A percentile compares a stretch with the other conserved stretches of the same genome.
phyloP scores from a whole-genome alignment of 2,329 filamentous ascomycete species.

The Colletotrichum sp. region DNA sequence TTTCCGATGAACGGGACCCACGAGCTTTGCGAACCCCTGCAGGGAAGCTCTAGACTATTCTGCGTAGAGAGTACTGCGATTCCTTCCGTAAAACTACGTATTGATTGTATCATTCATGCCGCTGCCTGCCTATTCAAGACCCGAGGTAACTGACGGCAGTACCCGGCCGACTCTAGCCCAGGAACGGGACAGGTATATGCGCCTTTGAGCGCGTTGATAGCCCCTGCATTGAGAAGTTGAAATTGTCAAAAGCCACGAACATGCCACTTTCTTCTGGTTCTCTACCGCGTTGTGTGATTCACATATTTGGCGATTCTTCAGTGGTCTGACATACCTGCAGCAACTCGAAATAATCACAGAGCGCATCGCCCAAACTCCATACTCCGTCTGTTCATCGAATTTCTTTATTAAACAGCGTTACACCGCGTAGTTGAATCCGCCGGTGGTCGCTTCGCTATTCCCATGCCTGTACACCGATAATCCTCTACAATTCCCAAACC shows the following conservation, averaged over 20 bases:
- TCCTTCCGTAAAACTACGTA: conserved; percentile 4
- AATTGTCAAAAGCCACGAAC: background rate
- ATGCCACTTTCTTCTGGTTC: background rate
- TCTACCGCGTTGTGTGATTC: background rate
- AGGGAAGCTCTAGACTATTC: background rate
- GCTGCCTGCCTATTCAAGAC: background rate
- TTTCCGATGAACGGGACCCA: background rate
- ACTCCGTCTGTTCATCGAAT: background rate
- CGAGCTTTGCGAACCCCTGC: conserved; percentile 7
- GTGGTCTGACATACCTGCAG: too few relatives aligned
- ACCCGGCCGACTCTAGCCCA: background rate
- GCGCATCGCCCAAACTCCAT: background rate
- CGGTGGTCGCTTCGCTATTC: background rate
- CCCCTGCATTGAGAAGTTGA: background rate
- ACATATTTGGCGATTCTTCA: too few relatives aligned
- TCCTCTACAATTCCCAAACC: conserved; percentile 10
- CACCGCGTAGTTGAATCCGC: conserved; percentile 17
- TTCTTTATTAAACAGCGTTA: conserved; percentile 16
- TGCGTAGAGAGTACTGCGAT: background rate
- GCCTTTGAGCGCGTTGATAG: background rate
- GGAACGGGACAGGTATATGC: background rate
- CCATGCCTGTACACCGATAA: conserved; percentile 15
- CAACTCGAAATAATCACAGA: background rate
- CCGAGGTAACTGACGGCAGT: background rate
- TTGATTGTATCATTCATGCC: conserved; percentile 1